Conservation (phyloP, 2,329 filamentous ascomycete genomes). For the Ascochyta pisi region DNA sequence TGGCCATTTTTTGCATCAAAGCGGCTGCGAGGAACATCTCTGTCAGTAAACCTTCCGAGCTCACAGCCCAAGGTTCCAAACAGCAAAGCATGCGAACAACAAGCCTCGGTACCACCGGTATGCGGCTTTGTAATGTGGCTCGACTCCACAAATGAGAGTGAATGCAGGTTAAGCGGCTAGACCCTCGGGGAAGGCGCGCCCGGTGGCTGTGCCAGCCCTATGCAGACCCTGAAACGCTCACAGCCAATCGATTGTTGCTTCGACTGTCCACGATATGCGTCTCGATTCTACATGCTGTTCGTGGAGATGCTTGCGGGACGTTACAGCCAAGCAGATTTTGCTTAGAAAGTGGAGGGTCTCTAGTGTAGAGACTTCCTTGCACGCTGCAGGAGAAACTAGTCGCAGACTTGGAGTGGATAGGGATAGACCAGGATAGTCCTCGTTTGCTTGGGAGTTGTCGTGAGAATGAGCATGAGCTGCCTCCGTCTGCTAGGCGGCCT, state of each 20-base stretch:
- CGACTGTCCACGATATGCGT: constrained; percentile 6
- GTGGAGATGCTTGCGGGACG: constrained; percentile 15
- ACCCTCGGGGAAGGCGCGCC: constrained; percentile 24
- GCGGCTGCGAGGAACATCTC: constrained; percentile 1
- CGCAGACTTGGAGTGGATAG: not conserved
- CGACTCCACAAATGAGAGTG: constrained; percentile 13
- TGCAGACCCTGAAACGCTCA: constrained; percentile 12
- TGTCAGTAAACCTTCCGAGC: not conserved
- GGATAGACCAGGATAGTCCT: not conserved
- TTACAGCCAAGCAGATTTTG: constrained; percentile 23
- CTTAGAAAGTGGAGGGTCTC: constrained; percentile 6
- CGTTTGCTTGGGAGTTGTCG: not conserved
- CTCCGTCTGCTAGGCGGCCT: not conserved
- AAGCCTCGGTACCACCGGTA: constrained; percentile 1
- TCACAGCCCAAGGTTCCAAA: not conserved
- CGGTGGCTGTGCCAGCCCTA: constrained; percentile 21
- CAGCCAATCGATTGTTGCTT: constrained; percentile 7
- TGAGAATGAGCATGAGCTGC: not conserved
- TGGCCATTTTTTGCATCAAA: constrained; percentile 13
- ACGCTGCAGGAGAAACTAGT: not conserved
- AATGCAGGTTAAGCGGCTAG: constrained; percentile 8
- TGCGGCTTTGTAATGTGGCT: constrained; percentile 30
- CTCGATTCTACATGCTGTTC: constrained; percentile 6
- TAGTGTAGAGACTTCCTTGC: not conserved
- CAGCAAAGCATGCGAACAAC: not conserved